Base-by-base conservation (phyloP, 2,329 filamentous ascomycete genomes). In the Sporothrix luriei region DNA sequence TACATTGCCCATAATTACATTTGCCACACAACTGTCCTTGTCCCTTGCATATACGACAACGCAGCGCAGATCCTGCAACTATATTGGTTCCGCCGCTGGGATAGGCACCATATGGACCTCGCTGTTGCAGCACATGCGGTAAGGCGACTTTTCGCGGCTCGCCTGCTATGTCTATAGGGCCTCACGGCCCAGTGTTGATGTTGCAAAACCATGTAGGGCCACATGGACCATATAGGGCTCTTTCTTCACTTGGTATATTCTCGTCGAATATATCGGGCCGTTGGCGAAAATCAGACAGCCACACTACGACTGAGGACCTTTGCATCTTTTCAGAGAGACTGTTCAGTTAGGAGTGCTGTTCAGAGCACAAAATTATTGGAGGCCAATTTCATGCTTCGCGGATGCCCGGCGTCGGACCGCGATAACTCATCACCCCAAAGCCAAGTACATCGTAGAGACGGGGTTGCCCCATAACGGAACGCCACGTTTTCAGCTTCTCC, bases 401-500 rank as follows among this genome's bases (percentile, higher is more conserved):
- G 5, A 33, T 33, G 33, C 33, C 33, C 33, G 9, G 33, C 5
- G 40, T 59, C 40, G 55, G 16, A 21, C 54, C 54, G 54, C 40
- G 54, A 59, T 59, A 59, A 14, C 55, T 33, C 33, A 6, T 33
- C 33, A 33, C 33, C 55, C 55, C 55, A 59, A 9, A n/a, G n/a
- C 52, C 52, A 55, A 55, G 52, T n/a, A n/a, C n/a, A n/a, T n/a
- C n/a, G n/a, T 33, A 24, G 13, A 40, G 33, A 40, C 19, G n/a
- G 33, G 33, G 33, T 33, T 33, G 33, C n/a, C n/a, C 55, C 33
- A 59, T 7, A 33, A 4, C 33, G 33, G 9, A 33, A 43, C 33
- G 21, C 55, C 55, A 59, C 55, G 55, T 43, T 59, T 59, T 33
- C 24, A 33, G 33, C 19, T 40, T 55, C 26, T 55, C 51, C 54